A percentile compares a stretch with the other conserved stretches of the same genome.
Conservation (phyloP, 164 flowering plant species). For the Vitis rotundifolia region DNA sequence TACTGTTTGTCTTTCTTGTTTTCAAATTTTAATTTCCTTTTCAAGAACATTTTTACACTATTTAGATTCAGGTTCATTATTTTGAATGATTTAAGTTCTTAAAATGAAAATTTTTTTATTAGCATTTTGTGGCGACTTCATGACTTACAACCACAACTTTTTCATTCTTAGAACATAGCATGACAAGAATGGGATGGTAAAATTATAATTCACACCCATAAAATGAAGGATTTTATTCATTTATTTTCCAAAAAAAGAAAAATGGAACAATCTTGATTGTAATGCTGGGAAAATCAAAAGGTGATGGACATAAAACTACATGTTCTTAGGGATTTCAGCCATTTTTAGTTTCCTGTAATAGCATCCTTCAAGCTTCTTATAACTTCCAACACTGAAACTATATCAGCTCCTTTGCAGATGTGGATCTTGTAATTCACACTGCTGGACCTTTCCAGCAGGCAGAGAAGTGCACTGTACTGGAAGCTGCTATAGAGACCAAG, state of each 20-base stretch:
- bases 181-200: no score
- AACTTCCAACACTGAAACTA: neutral
- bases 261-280: neutral
- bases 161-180: no score
- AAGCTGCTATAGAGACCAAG: constrained; percentile 93
- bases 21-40: no score
- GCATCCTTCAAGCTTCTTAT: neutral
- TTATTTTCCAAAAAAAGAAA: neutral
- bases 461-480: constrained; percentile 81
- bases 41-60: no score
- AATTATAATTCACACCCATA: no score
- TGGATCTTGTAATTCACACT: constrained; percentile 89
- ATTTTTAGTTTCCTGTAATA: no score
- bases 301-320: neutral
- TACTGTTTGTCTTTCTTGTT: no score
- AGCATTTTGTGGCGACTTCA: no score
- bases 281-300: neutral
- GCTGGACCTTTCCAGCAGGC: constrained; percentile 95
- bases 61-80: no score
- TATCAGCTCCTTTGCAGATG: constrained; percentile 47
- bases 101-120: no score
- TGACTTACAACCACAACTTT: no score
- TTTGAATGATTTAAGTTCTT: no score
- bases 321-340: neutral
- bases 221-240: neutral